Conservation (phyloP, 2,329 filamentous ascomycete species). For the Canariomyces notabilis region DNA sequence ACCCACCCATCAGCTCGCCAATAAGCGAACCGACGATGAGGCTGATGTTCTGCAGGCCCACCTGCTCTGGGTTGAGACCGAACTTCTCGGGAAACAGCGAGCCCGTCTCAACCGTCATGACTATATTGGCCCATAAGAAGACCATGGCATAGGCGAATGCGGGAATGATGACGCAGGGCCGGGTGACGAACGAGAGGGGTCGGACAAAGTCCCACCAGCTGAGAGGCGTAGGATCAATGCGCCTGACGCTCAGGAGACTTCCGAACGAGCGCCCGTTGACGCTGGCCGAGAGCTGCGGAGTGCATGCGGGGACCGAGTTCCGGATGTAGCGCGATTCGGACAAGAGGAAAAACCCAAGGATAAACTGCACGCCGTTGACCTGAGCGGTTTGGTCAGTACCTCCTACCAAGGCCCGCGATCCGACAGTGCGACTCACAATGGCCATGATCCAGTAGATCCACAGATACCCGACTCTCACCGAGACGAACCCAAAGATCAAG, state of each 20-base stretch:
- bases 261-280: slow-evolving; percentile 40
- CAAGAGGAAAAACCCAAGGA: slow-evolving; percentile 51
- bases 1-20: slow-evolving; percentile 54
- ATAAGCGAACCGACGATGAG: slow-evolving; percentile 53
- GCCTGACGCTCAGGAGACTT: no score
- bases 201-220: slow-evolving; percentile 45
- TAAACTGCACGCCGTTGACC: slow-evolving; percentile 52
- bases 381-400: slow-evolving; percentile 26
- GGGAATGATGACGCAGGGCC: slow-evolving; percentile 45
- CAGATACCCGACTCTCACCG: slow-evolving; percentile 46
- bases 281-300: slow-evolving; percentile 36
- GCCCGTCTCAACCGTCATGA: slow-evolving; percentile 55
- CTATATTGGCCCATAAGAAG: slow-evolving; percentile 49
- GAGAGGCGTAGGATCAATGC: slow-evolving; percentile 49
- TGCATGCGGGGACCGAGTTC: slow-evolving; percentile 30
- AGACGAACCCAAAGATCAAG: slow-evolving; percentile 41
- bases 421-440: slow-evolving; percentile 37
- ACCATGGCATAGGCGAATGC: slow-evolving; percentile 51
- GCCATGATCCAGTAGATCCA: slow-evolving; percentile 57
- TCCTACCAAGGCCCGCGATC: no score
- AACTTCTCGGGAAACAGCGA: slow-evolving; percentile 53
- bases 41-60: slow-evolving; percentile 54
- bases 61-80: slow-evolving; percentile 50
- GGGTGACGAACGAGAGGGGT: slow-evolving; percentile 39
- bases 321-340: slow-evolving; percentile 52